Percentiles rank a stretch among this genome's conserved stretches.
These are phyloP conservation scores for Vitis amurensis DNA, from an alignment of 164 flowering plant species.

Conservation along the genomic window DNA sequence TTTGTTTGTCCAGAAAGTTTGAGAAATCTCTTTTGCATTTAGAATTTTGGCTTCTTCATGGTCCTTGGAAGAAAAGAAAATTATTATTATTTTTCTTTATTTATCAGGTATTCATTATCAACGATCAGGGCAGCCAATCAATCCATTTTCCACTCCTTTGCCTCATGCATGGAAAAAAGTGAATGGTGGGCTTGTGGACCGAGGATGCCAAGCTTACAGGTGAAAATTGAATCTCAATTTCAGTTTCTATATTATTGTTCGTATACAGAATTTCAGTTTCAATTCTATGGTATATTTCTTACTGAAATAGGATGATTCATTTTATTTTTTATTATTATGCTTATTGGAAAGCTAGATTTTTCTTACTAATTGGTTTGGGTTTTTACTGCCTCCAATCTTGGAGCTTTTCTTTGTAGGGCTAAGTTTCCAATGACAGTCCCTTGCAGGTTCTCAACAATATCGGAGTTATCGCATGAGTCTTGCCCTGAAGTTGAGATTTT, in stretches of 20 bases:
- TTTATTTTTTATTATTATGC: neutral
- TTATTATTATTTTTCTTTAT: conserved; percentile 2
- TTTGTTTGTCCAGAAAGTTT: too few species aligned
- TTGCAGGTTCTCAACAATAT: conserved; percentile 56
- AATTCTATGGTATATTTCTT: too few species aligned
- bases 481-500: conserved; percentile 28
- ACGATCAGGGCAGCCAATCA: conserved; percentile 2
- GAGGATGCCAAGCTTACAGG: conserved; percentile 18
- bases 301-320: neutral
- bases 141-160: neutral
- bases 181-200: conserved; percentile 1
- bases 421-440: conserved; percentile 38
- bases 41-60: too few species aligned
- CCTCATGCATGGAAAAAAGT: neutral
- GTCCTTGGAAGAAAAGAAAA: too few species aligned
- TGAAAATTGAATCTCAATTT: conserved; percentile 8
- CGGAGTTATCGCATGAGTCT: conserved; percentile 27
- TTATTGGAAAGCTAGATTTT: neutral
- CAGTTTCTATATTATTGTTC: neutral
- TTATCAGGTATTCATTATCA: conserved; percentile 17
- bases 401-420: conserved; percentile 15
- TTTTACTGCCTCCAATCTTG: neutral
- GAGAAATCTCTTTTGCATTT: too few species aligned
- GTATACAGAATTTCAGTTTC: too few species aligned
- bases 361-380: neutral